Conservation (phyloP, 768 basidiomycete genomes). For the Suillus subaureus region DNA sequence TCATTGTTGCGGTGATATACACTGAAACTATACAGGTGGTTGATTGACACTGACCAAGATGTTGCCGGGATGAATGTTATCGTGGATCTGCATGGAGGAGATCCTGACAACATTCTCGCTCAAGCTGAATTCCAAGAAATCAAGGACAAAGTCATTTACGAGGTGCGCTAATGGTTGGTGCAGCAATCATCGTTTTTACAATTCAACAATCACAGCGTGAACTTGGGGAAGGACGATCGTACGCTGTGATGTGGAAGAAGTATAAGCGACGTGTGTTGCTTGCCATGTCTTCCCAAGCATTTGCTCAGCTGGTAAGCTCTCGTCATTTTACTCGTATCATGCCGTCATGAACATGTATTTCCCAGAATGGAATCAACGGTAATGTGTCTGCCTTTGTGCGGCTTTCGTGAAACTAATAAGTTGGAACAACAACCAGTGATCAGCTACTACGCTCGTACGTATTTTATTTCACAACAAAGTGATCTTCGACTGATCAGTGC, state of each 20-base stretch:
- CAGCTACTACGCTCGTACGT: slow-evolving; percentile 90
- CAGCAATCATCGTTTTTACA: slow-evolving; percentile 1
- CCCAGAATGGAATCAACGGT: slow-evolving; percentile 94
- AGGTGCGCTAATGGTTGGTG: slow-evolving; percentile 45
- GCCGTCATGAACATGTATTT: slow-evolving; percentile 9
- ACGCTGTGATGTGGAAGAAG: slow-evolving; percentile 80
- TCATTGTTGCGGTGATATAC: neutral
- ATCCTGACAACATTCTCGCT: slow-evolving; percentile 66
- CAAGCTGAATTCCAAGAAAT: slow-evolving; percentile 89
- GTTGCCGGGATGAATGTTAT: slow-evolving; percentile 83
- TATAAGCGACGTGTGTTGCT: slow-evolving; percentile 88
- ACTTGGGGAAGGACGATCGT: slow-evolving; percentile 74
- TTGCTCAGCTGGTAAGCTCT: slow-evolving; percentile 82
- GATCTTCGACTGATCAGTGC: slow-evolving; percentile 15
- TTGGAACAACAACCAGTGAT: slow-evolving; percentile 58
- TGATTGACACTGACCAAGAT: slow-evolving; percentile 86
- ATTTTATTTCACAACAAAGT: slow-evolving; percentile 7
- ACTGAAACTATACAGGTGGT: slow-evolving; percentile 57
- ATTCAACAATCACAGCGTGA: slow-evolving; percentile 54
- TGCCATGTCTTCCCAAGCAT: slow-evolving; percentile 94
- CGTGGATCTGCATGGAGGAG: slow-evolving; percentile 85
- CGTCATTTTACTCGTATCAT: slow-evolving; percentile 2
- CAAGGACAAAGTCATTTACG: slow-evolving; percentile 73
- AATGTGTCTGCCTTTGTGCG: slow-evolving; percentile 22
- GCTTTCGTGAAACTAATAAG: slow-evolving; percentile 11